A percentile compares a stretch with the other conserved stretches of the same genome.
These are phyloP conservation scores for Zygoascus tannicola DNA, from an alignment of 805 yeast genomes.

Conservation along the genomic window DNA sequence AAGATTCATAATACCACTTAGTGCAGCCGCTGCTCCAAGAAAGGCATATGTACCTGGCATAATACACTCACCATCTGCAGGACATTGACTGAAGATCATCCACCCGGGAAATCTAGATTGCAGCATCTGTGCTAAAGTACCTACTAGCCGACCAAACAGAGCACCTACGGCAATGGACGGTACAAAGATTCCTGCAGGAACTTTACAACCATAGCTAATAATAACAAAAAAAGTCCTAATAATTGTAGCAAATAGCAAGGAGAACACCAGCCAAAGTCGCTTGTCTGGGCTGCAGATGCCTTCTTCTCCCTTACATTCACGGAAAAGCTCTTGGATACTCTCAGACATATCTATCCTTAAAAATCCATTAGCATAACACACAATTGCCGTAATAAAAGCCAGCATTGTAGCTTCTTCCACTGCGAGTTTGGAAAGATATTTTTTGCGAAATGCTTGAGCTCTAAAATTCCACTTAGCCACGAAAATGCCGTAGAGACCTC, in stretches of 20 bases:
- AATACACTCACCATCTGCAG: constrained; percentile 45
- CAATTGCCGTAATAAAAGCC: constrained; percentile 58
- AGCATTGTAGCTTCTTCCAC: constrained; percentile 62
- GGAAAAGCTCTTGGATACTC: constrained; percentile 81
- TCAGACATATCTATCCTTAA: constrained; percentile 89
- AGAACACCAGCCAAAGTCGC: constrained; percentile 31
- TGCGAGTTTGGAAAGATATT: constrained; percentile 48
- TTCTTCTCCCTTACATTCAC: constrained; percentile 51
- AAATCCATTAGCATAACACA: constrained; percentile 79
- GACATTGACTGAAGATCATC: constrained; percentile 32
- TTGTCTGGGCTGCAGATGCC: constrained; percentile 22
- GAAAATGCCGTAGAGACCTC: constrained; percentile 80
- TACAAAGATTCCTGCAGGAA: constrained; percentile 54
- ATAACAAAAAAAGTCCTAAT: constrained; percentile 64
- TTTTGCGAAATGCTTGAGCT: constrained; percentile 69
- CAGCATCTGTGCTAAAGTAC: constrained; percentile 35
- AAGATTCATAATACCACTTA: constrained; percentile 88
- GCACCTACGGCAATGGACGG: constrained; percentile 61
- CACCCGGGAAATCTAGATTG: constrained; percentile 34
- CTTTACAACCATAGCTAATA: constrained; percentile 63
- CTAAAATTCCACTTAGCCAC: constrained; percentile 67
- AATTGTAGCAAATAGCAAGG: constrained; percentile 61
- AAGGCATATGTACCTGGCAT: constrained; percentile 94
- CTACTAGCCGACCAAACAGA: constrained; percentile 44
- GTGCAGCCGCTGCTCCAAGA: constrained; percentile 90